Evolutionary conservation across 805 yeast genomes (phyloP), one percentile per base, ranked within the genome.

Genomic region (Alloascoidea africana): DNA sequence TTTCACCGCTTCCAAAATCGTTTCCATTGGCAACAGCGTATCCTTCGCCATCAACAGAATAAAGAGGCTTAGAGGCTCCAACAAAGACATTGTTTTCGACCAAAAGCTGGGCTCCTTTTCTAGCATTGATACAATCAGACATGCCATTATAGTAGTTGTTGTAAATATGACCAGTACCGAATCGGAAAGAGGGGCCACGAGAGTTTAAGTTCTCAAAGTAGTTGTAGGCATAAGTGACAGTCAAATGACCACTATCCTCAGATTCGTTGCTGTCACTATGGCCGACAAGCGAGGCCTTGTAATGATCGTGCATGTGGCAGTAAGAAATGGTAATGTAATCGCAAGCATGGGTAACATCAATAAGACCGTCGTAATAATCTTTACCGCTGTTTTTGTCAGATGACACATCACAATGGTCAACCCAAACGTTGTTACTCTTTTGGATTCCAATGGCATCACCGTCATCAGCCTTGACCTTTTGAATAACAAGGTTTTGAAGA

Each of bases 401-500:
- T 6, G 34, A 32, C 34, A 32, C 5, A 32, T 32, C 34, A 13
- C 34, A 23, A 23, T 23, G 30, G 30, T 23, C 30, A 23, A 23
- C n/a, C 30, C 30, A 23, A 23, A 23, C 30, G 14, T 32, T 32
- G 5, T 32, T 13, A 8, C 14, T 8, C 14, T 32, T 6, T 32
- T 32, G 34, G 15, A 32, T 14, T 8, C 14, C 34, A 32, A 32
- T 32, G 6, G 34, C 34, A 32, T 32, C 34, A n/a, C 30, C 30
- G 15, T 6, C 15, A 6, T 6, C 14, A 6, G 34, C 34, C 5
- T 14, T 6, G 15, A 32, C 34, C 14, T 32, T 32, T 32, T 6
- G 8, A 32, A 32, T 14, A 6, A 16, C n/a, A 5, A 32, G 6
- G 15, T 32, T 32, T 32, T 16, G n/a, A 32, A 32, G 8, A 13